Conservation (phyloP, 2,329 filamentous ascomycete genomes). For the Aspergillus glaucus region DNA sequence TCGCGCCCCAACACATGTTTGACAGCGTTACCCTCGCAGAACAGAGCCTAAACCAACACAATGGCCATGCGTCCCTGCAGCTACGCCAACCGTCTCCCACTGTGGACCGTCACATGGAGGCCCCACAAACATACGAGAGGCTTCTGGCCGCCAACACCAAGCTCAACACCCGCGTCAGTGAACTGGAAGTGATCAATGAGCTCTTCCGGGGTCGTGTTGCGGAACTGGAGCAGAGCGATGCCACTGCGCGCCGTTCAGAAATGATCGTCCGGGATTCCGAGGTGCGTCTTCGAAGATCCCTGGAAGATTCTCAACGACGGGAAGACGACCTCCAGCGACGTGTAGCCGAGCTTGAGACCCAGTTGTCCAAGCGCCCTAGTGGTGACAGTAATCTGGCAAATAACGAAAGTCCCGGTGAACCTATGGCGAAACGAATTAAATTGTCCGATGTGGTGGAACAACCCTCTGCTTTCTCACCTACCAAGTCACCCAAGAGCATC, state of each 20-base stretch:
- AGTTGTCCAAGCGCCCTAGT: constrained; percentile 32
- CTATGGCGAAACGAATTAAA: constrained; percentile 51
- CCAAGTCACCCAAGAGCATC: constrained; percentile 31
- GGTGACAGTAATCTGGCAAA: constrained; percentile 10
- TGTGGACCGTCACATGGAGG: constrained; percentile 59
- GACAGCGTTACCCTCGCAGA: constrained; percentile 63
- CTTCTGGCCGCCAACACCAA: constrained; percentile 73
- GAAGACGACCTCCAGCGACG: constrained; percentile 78
- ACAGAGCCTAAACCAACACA: constrained; percentile 57
- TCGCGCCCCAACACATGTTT: constrained; percentile 72
- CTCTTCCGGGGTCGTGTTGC: constrained; percentile 68
- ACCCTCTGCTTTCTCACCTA: constrained; percentile 20
- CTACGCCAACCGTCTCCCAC: constrained; percentile 54
- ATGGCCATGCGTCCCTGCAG: constrained; percentile 46
- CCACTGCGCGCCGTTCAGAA: constrained; percentile 57
- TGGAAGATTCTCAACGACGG: constrained; percentile 70
- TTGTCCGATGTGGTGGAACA: constrained; percentile 50
- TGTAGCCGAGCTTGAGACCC: constrained; percentile 68
- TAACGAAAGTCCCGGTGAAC: constrained; percentile 35
- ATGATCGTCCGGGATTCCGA: constrained; percentile 50
- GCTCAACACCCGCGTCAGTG: constrained; percentile 90
- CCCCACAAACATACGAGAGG: constrained; percentile 71
- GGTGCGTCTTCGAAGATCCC: constrained; percentile 52
- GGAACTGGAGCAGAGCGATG: constrained; percentile 71
- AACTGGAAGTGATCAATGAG: constrained; percentile 91